Evolutionary conservation across 805 yeast species (phyloP), one percentile per base, ranked within the genome.

Genomic region (Hermanozyma aechmeae): DNA sequence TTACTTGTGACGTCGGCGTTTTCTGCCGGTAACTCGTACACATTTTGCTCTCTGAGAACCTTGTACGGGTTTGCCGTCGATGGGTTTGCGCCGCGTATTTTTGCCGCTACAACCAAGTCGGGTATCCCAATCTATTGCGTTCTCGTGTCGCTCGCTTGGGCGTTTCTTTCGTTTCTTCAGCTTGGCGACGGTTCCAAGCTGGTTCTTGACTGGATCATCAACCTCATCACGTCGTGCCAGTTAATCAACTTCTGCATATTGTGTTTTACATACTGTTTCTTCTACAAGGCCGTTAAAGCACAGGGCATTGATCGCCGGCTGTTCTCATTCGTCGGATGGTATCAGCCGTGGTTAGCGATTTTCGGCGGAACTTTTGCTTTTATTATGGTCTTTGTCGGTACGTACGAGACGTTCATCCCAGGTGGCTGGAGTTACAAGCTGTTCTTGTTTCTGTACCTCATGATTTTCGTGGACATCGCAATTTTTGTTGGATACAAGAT

Each of bases 1-100:
- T 76, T 83, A 51, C 79, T 85, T 40, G 55, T 85, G 46, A 55
- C 81, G 23, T 79, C 82, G 39, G 86, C 83, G 34, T 71, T 82
- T 49, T 79, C 89, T 8, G 93, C 93, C 26, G 77, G 82, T 8
- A 83, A 81, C 58, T 78, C 86, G 2, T 86, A 78, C 54, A 62
- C 82, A 46, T 80, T 79, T 56, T 76, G 77, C 49, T 81, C 82
- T 16, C 73, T 92, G 13, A 70, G 95, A 66, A 73, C 81, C 8
- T 57, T 79, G 13, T 81, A 79, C 47, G 80, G 82, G 21, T 58
- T 83, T 39, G 71, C 92, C 1, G 68, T 73, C 29, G 79, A 78
- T 42, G 82, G 84, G 6, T 75, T 74, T 47, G 86, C 89, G 8
- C 92, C 92, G 39, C 62, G 56, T 39, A 46, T 79, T 46, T 81